A percentile compares a stretch with the other conserved stretches of the same genome.
These are phyloP conservation scores for Colletotrichum camelliae DNA, from an alignment of 2,329 filamentous ascomycete species.

Conservation along the genomic window DNA sequence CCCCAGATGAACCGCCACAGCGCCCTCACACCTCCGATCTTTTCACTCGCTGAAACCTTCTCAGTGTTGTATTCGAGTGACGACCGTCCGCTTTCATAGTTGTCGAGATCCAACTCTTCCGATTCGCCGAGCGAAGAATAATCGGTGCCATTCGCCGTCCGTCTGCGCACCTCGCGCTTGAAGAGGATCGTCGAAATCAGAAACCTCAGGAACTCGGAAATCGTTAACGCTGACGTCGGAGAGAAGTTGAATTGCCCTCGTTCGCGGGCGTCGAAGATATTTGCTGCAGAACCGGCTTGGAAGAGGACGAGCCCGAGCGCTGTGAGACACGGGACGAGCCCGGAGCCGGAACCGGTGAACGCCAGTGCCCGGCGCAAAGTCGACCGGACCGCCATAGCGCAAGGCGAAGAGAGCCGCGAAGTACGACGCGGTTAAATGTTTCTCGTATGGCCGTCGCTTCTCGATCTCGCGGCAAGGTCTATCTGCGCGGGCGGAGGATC, in stretches of 20 bases:
- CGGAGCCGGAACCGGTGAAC: constrained; percentile 6
- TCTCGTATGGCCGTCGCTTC: neutral
- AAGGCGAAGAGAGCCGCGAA: neutral
- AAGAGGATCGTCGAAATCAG: constrained; percentile 31
- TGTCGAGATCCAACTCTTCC: constrained; percentile 13
- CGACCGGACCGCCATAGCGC: neutral
- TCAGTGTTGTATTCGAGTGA: neutral
- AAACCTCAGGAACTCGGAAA: constrained; percentile 33
- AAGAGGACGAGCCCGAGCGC: constrained; percentile 37
- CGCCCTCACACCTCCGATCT: neutral
- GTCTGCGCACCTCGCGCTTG: constrained; percentile 24
- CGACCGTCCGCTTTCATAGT: neutral
- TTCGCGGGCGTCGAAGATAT: constrained; percentile 32
- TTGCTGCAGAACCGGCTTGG: constrained; percentile 36
- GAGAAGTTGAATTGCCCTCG: constrained; percentile 31
- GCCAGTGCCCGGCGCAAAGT: constrained; percentile 4
- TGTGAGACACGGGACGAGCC: constrained; percentile 26
- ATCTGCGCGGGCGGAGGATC: neutral
- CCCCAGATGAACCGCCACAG: constrained; percentile 22
- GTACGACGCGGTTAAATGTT: neutral
- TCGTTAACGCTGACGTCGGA: constrained; percentile 31
- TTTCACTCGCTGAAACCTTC: neutral
- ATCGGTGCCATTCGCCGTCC: neutral
- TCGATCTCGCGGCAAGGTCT: neutral
- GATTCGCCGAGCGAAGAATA: constrained; percentile 4